Evolutionary conservation across 768 basidiomycete genomes (phyloP).

Genomic region (Suillus subluteus): DNA sequence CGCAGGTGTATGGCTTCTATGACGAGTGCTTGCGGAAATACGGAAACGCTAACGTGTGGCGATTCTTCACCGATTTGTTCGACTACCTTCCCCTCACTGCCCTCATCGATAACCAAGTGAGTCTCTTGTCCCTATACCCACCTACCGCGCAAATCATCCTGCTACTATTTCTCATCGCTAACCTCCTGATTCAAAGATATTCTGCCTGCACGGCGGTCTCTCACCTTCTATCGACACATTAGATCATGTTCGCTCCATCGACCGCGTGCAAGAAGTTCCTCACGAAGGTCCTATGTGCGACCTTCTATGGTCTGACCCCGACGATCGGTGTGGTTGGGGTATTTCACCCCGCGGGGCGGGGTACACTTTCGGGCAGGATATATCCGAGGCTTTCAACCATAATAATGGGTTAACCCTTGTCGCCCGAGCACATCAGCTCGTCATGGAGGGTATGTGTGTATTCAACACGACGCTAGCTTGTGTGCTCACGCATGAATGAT

Average conservation of each 20-base stretch:
- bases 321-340: slow-evolving; percentile 99
- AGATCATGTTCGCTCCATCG: slow-evolving; percentile 98
- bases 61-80: slow-evolving; percentile 98
- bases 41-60: slow-evolving; percentile 99
- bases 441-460: slow-evolving; percentile 85
- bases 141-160: neutral
- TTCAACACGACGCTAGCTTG: slow-evolving; percentile 10
- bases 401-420: slow-evolving; percentile 98
- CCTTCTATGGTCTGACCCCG: slow-evolving; percentile 98
- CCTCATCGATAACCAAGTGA: slow-evolving; percentile 97
- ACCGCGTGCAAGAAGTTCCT: slow-evolving; percentile 98
- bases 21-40: slow-evolving; percentile 99
- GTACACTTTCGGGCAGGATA: slow-evolving; percentile 99
- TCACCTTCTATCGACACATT: slow-evolving; percentile 99
- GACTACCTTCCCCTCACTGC: slow-evolving; percentile 97
- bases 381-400: slow-evolving; percentile 98
- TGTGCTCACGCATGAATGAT: slow-evolving; percentile 13
- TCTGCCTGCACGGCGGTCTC: slow-evolving; percentile 96
- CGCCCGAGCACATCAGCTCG: slow-evolving; percentile 91
- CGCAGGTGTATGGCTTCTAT: slow-evolving; percentile 99
- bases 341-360: slow-evolving; percentile 98
- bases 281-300: slow-evolving; percentile 99
- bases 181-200: slow-evolving; percentile 65
- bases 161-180: slow-evolving; percentile 7
- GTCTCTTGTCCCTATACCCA: slow-evolving; percentile 38